These are phyloP conservation scores for Tulasnella sp. DNA, from an alignment of 768 basidiomycete species.

Conservation along the genomic window DNA sequence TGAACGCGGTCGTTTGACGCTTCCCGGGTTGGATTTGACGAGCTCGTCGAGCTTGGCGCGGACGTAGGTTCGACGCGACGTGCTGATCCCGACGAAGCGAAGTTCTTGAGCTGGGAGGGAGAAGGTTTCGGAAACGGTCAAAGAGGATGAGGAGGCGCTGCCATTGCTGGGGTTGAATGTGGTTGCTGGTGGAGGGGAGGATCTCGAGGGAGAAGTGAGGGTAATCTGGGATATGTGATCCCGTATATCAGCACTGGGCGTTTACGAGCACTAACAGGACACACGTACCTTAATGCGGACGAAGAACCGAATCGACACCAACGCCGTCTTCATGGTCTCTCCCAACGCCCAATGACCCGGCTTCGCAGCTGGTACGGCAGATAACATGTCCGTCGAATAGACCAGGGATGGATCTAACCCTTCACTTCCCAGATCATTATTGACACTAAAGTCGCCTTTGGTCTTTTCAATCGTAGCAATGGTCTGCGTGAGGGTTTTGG, in stretches of 20 bases:
- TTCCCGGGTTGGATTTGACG: not conserved
- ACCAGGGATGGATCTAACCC: slow-evolving; percentile 46
- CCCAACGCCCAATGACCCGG: slow-evolving; percentile 71
- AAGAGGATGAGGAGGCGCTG: slow-evolving; percentile 32
- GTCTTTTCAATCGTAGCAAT: slow-evolving; percentile 45
- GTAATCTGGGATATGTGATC: too few relatives aligned
- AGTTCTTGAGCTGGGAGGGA: slow-evolving; percentile 6
- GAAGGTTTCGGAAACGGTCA: slow-evolving; percentile 14
- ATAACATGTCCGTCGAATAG: too few relatives aligned
- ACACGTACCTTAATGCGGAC: slow-evolving; percentile 51
- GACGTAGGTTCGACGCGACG: not conserved
- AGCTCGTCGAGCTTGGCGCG: slow-evolving; percentile 9
- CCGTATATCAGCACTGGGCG: not conserved
- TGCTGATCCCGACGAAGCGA: not conserved
- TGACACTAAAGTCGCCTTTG: slow-evolving; percentile 43
- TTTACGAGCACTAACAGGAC: not conserved
- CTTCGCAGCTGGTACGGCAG: slow-evolving; percentile 55
- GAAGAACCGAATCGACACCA: slow-evolving; percentile 59
- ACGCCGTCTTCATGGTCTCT: slow-evolving; percentile 57
- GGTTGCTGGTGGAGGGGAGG: not conserved
- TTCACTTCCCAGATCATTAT: slow-evolving; percentile 20
- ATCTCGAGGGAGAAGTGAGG: not conserved
- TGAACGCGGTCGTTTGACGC: not conserved
- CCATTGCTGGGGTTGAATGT: not conserved
- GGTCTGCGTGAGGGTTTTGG: slow-evolving; percentile 40